Evolutionary conservation across 768 basidiomycete species (phyloP), one percentile per base, ranked within the genome.

Genomic region (Amanita rimosa): DNA sequence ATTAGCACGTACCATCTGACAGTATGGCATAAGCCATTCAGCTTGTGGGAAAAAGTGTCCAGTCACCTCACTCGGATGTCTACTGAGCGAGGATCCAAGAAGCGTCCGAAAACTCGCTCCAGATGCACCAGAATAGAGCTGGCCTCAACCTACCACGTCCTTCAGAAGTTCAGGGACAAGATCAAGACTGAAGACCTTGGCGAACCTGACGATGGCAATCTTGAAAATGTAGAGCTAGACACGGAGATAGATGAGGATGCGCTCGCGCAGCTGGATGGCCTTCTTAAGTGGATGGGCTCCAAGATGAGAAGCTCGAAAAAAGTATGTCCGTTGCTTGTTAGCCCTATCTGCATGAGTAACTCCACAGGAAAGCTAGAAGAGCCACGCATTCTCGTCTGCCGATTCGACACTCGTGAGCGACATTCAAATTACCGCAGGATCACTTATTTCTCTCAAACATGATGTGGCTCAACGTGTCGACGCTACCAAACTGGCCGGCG

Each of bases 81-180:
- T 29, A 52, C 51, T 46, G 45, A 48, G 46, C 50, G 50, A 51
- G 50, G 50, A 52, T 49, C 51, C 45, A 49, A 52, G 35, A 52
- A 43, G 47, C 31, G 46, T 48, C n/a, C n/a, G n/a, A 52, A 52
- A 52, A 48, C 51, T 16, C 51, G 46, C 46, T 52, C 38, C 19
- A 33, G 47, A 46, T 55, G 54, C 52, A 52, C 48, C 48, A 40
- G 54, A 47, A 46, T 50, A 49, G 54, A 55, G 34, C 51, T 53
- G 10, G 33, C 19, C 29, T 50, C 54, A 34, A 52, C 54, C 13
- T 52, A 50, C 37, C 51, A 49, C 38, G 44, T 52, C 51, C 54
- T 54, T 50, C 52, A 52, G 48, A 52, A 38, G 51, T 52, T 54
- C 37, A 54, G 51, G 44, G 44, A 52, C 51, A 52, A 16, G 19